These are phyloP conservation scores for Rugonectria rugulosa DNA, from an alignment of 2,329 filamentous ascomycete species.

Conservation along the genomic window DNA sequence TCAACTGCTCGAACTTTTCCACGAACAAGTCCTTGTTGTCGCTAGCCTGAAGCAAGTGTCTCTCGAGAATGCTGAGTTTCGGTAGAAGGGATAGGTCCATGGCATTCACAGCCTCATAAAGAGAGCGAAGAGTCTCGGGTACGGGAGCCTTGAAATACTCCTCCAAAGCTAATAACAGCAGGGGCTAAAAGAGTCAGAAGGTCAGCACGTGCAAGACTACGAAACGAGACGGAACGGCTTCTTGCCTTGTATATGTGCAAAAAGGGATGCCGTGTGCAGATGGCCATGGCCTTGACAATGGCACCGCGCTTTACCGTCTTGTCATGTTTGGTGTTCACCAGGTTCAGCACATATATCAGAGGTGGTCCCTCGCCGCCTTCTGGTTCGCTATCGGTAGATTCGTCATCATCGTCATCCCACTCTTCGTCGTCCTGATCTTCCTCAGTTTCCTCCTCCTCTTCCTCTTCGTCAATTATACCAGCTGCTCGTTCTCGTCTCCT, in stretches of 20 bases:
- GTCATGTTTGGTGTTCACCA: conserved; percentile 98
- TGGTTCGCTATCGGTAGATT: conserved; percentile 67
- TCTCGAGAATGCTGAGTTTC: conserved; percentile 81
- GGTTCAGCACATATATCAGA: conserved; percentile 93
- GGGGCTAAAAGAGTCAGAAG: conserved; percentile 63
- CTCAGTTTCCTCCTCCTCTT: conserved; percentile 52
- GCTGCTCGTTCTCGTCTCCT: conserved; percentile 60
- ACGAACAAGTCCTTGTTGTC: conserved; percentile 97
- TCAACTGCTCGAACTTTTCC: conserved; percentile 96
- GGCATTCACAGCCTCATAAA: conserved; percentile 92
- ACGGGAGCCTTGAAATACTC: conserved; percentile 96
- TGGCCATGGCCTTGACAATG: conserved; percentile 97
- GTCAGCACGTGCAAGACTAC: conserved; percentile 24
- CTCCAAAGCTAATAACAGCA: conserved; percentile 88
- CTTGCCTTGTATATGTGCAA: conserved; percentile 96
- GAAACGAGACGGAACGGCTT: conserved; percentile 10
- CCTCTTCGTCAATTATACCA: conserved; percentile 56
- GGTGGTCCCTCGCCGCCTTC: conserved; percentile 84
- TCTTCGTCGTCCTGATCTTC: conserved; percentile 56
- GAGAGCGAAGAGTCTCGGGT: conserved; percentile 83
- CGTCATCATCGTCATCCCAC: conserved; percentile 58
- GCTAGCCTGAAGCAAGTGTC: conserved; percentile 84
- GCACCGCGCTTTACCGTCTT: conserved; percentile 91
- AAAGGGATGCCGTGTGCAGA: conserved; percentile 97
- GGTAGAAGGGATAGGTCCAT: conserved; percentile 98